Percentiles rank a stretch among this genome's conserved stretches.
Evolutionary conservation across 805 yeast species (phyloP).

Genomic region (Pichia nakasei): DNA sequence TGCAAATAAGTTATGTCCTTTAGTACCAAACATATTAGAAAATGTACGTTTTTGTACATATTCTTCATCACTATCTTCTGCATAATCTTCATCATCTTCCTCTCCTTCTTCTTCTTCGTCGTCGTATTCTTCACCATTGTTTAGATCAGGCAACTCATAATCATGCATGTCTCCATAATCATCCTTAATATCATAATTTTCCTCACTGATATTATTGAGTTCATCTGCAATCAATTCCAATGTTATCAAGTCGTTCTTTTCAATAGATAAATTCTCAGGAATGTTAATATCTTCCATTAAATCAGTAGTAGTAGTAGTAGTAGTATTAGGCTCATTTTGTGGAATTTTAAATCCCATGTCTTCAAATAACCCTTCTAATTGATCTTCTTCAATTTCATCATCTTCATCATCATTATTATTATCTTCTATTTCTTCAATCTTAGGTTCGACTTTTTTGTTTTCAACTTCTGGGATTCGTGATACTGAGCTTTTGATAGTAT

Average conservation of each 20-base stretch:
- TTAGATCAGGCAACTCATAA: slow-evolving; percentile 14
- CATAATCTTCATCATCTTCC: slow-evolving; percentile 15
- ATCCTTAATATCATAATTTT: slow-evolving; percentile 16
- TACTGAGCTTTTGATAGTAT: slow-evolving; percentile 37
- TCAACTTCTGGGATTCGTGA: slow-evolving; percentile 26
- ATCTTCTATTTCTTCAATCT: neutral
- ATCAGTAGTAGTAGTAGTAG: no score
- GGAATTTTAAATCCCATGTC: slow-evolving; percentile 27
- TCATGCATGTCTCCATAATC: slow-evolving; percentile 14
- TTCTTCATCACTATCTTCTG: slow-evolving; percentile 11
- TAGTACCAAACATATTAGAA: slow-evolving; percentile 15
- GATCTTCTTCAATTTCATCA: slow-evolving; percentile 21
- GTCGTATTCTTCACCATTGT: slow-evolving; percentile 21
- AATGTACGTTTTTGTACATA: slow-evolving; percentile 5
- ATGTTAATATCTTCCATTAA: neutral
- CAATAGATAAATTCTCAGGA: slow-evolving; percentile 11
- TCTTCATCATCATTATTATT: neutral
- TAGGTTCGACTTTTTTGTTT: slow-evolving; percentile 2
- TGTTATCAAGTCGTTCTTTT: slow-evolving; percentile 39
- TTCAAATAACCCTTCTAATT: slow-evolving; percentile 24
- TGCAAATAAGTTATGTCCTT: slow-evolving; percentile 33
- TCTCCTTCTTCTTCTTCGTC: slow-evolving; percentile 10
- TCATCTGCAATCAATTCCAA: slow-evolving; percentile 48
- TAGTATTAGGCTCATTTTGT: neutral
- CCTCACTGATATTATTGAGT: slow-evolving; percentile 17